These are phyloP conservation scores for Aureobasidium musti DNA, from an alignment of 2,329 filamentous ascomycete genomes.

Conservation along the genomic window DNA sequence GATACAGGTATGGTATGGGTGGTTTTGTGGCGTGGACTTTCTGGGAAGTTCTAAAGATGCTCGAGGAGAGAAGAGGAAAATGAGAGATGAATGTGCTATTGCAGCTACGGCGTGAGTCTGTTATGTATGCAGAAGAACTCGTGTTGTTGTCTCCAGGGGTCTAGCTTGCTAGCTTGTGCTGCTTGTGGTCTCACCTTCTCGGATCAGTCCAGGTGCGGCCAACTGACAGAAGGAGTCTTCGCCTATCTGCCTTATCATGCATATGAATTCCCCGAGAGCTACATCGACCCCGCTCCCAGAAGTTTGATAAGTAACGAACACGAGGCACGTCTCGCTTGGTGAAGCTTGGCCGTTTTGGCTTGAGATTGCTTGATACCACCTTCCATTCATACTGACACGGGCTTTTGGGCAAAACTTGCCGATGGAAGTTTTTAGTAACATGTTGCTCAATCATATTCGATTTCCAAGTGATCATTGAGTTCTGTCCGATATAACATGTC, in stretches of 20 bases:
- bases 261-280: background rate
- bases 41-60: background rate
- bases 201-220: background rate
- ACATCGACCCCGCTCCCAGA: background rate
- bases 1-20: background rate
- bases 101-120: no score
- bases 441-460: background rate
- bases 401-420: background rate
- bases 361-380: background rate
- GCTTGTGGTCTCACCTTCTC: background rate
- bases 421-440: background rate
- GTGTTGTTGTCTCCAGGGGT: background rate
- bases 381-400: background rate
- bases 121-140: no score
- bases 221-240: background rate
- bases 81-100: no score
- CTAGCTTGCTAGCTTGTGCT: background rate
- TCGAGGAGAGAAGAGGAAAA: no score
- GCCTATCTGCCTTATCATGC: background rate
- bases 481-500: background rate
- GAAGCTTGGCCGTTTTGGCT: background rate
- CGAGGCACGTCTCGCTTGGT: background rate
- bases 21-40: background rate
- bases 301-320: background rate
- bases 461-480: background rate